These are phyloP conservation scores for Trichosporon asahii DNA, from an alignment of 1,284 basidiomycete genomes.

Conservation along the genomic window DNA sequence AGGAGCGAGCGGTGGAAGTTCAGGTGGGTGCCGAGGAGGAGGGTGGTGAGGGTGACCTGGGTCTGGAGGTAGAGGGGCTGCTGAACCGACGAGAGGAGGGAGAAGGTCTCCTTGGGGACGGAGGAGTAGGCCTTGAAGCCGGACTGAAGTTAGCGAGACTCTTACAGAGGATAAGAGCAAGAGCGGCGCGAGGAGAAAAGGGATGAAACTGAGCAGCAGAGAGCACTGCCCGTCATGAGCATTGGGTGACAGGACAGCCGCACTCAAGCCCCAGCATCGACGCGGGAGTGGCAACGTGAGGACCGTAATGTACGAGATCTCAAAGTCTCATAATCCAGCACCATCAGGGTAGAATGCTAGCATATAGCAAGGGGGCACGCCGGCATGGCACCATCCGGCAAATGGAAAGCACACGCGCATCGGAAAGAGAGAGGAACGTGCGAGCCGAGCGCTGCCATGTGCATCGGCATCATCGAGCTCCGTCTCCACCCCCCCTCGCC, in stretches of 20 bases:
- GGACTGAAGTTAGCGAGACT: slow-evolving; percentile 25
- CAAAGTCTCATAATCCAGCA: too few species aligned
- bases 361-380: too few species aligned
- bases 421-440: background rate
- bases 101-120: slow-evolving; percentile 64
- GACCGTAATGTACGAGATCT: too few species aligned
- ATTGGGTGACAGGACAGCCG: too few species aligned
- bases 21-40: slow-evolving; percentile 63
- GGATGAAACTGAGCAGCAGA: background rate
- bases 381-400: background rate
- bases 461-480: background rate
- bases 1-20: slow-evolving; percentile 63
- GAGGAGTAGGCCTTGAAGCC: slow-evolving; percentile 33
- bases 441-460: background rate
- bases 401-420: background rate
- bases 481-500: too few species aligned
- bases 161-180: background rate
- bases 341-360: too few species aligned
- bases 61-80: slow-evolving; percentile 72
- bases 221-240: too few species aligned
- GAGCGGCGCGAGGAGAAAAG: background rate
- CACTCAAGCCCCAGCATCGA: too few species aligned
- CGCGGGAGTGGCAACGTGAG: too few species aligned
- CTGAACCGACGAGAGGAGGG: slow-evolving; percentile 66
- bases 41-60: slow-evolving; percentile 59